Evolutionary conservation across 768 basidiomycete species (phyloP).

Genomic region (Paxillus rubicundulus): DNA sequence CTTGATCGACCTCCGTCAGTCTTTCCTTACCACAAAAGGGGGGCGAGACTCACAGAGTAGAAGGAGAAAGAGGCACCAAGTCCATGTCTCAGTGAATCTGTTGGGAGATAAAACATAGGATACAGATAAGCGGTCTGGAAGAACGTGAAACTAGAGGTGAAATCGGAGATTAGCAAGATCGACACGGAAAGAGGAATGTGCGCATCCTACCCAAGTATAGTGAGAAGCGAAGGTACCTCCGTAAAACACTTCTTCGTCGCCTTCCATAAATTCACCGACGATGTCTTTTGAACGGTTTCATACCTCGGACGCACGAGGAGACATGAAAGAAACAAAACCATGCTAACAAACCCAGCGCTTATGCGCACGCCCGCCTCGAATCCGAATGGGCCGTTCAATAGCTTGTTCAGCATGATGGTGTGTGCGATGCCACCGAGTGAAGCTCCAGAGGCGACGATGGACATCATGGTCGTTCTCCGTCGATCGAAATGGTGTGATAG

Average conservation of each 20-base stretch:
- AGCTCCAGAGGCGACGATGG: conserved; percentile 45
- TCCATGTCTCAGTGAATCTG: conserved; percentile 51
- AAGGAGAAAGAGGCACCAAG: conserved; percentile 47
- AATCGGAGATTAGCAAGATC: not conserved
- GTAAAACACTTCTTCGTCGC: conserved; percentile 21
- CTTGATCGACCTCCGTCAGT: conserved; percentile 24
- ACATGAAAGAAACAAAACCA: conserved; percentile 37
- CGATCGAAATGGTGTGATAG: conserved; percentile 45
- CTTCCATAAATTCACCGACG: conserved; percentile 13
- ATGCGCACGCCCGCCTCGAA: conserved; percentile 40
- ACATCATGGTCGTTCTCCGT: conserved; percentile 42
- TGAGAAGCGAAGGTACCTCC: conserved; percentile 24
- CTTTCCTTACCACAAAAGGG: not conserved
- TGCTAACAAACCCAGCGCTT: conserved; percentile 40
- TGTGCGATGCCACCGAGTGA: conserved; percentile 55
- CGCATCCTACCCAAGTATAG: conserved; percentile 21
- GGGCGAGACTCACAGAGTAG: conserved; percentile 41
- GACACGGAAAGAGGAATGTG: not conserved
- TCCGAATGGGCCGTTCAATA: conserved; percentile 41
- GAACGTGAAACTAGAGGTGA: conserved; percentile 15
- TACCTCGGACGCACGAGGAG: conserved; percentile 37
- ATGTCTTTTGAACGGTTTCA: not conserved
- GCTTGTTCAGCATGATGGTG: conserved; percentile 59
- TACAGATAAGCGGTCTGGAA: conserved; percentile 43
- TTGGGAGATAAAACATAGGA: conserved; percentile 58